Evolutionary conservation across 805 yeast species (phyloP).

Genomic region (Cyberlindnera nakhonratchasimensis): DNA sequence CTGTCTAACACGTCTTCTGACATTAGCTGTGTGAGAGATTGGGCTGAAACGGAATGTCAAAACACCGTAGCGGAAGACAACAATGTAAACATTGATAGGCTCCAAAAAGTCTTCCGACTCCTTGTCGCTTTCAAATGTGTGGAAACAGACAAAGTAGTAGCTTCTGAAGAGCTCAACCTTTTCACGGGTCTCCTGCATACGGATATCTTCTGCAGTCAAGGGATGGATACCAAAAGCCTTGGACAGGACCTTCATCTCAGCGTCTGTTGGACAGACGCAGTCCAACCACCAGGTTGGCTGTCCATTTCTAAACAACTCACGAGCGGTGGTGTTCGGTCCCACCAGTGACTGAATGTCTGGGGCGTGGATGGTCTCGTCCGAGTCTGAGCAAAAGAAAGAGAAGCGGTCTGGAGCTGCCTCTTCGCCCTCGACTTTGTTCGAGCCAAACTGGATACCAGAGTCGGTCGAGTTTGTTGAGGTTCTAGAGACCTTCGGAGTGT

Average conservation of each 20-base stretch:
- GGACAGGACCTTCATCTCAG: constrained; percentile 87
- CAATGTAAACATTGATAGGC: constrained; percentile 75
- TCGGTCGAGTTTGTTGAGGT: constrained; percentile 12
- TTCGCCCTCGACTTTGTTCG: constrained; percentile 35
- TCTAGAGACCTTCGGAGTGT: constrained; percentile 43
- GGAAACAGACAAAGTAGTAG: constrained; percentile 95
- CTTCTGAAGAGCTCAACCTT: constrained; percentile 88
- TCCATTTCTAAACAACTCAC: constrained; percentile 65
- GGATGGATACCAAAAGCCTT: constrained; percentile 98
- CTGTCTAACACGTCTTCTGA: constrained; percentile 78
- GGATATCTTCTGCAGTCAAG: constrained; percentile 93
- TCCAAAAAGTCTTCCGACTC: constrained; percentile 82
- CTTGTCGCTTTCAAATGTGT: constrained; percentile 84
- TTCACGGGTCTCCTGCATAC: constrained; percentile 96
- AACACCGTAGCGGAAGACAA: constrained; percentile 88
- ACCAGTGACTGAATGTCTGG: constrained; percentile 80
- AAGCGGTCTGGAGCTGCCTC: constrained; percentile 65
- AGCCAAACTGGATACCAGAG: constrained; percentile 39
- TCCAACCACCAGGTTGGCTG: constrained; percentile 95
- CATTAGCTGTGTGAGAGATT: constrained; percentile 90
- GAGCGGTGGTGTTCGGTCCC: constrained; percentile 58
- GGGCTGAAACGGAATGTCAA: constrained; percentile 91
- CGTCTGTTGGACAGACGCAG: constrained; percentile 89
- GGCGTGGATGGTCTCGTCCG: constrained; percentile 86
- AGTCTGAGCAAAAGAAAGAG: constrained; percentile 75